A percentile compares a stretch with the other conserved stretches of the same genome.
Conservation (phyloP, 495 filamentous ascomycete genomes). For the Trichoderma gamsii region DNA sequence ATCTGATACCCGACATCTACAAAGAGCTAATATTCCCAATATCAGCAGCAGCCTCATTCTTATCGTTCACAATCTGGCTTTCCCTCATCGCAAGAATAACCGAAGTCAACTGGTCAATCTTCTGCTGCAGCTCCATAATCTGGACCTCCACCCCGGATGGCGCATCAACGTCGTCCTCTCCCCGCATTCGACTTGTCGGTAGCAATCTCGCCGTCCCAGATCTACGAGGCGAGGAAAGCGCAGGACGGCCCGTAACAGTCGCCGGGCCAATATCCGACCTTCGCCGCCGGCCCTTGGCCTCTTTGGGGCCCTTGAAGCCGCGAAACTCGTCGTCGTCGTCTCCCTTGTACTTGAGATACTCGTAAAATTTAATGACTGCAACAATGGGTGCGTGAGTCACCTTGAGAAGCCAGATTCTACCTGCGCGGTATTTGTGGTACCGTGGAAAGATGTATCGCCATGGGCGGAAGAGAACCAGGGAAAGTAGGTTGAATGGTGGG, state of each 20-base stretch:
- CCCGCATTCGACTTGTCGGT: slow-evolving; percentile 16
- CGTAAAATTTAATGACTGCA: slow-evolving; percentile 43
- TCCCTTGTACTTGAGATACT: slow-evolving; percentile 33
- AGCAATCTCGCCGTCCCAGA: slow-evolving; percentile 1
- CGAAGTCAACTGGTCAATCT: slow-evolving; percentile 44
- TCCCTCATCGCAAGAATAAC: slow-evolving; percentile 37
- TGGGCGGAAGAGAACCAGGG: slow-evolving; percentile 76
- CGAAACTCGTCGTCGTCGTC: slow-evolving; percentile 22
- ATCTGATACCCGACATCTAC: neutral
- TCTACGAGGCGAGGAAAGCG: slow-evolving; percentile 16
- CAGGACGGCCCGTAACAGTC: neutral
- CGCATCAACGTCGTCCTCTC: slow-evolving; percentile 27
- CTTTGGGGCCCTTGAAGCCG: slow-evolving; percentile 33
- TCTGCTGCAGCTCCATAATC: slow-evolving; percentile 39
- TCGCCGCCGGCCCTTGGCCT: slow-evolving; percentile 25
- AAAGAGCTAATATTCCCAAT: neutral
- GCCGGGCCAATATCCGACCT: slow-evolving; percentile 8
- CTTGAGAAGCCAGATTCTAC: slow-evolving; percentile 73
- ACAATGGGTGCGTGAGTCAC: slow-evolving; percentile 52
- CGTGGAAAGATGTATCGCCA: slow-evolving; percentile 70
- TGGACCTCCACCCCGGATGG: slow-evolving; percentile 35
- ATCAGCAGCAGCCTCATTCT: neutral
- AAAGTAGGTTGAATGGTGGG: slow-evolving; percentile 71
- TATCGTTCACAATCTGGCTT: neutral
- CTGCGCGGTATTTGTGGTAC: slow-evolving; percentile 57